Base-by-base conservation (phyloP, 345 rosid species). In the Citrus australasica region DNA sequence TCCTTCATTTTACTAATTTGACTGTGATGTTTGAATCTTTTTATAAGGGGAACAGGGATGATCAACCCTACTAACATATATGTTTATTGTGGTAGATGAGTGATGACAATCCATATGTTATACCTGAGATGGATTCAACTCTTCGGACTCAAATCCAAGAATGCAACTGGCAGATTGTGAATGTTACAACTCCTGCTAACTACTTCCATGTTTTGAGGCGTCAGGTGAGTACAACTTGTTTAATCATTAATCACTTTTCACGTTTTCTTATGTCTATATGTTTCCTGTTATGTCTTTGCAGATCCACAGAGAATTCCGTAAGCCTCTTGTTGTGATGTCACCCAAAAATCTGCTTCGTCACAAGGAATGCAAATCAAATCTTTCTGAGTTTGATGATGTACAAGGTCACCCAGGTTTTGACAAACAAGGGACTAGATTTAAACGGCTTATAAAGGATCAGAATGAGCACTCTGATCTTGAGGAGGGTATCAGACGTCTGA, bases 341-440 rank as follows among this genome's bases (percentile, higher is more conserved):
- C 98, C 98, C 62, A 94, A 94, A 89, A 94, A 94, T 82, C 84
- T 94, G 61, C 98, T 94, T 76, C 95, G 97, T 75, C 97, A 92
- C 81, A 93, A 92, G 81, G 93, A 89, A 79, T 95, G 98, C 85
- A 93, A 87, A 89, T 95, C 98, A 75, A 95, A 95, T 82, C 89
- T 95, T 48, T 92, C 95, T 0, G 98, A 95, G 86, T 93, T 95
- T 82, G 98, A 93, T 81, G 98, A 95, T 84, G 98, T 91, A 24
- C 89, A 93, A 91, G 98, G 97, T 53, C 98, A 95, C 81, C 91
- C 98, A 24, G 98, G 98, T 63, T 95, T 93, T 75, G 98, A 95
- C 87, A 95, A 93, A 73, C 98, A 95, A 78, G 98, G 98, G 65
- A 95, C 98, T 55, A 85, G 98, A 80, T 95, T 95, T 78, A 95